Percentiles rank a stretch among this genome's conserved stretches.
phyloP scores from a whole-genome alignment of 1,139 yeast genomes.

The Protomyces arabidopsidicola region DNA sequence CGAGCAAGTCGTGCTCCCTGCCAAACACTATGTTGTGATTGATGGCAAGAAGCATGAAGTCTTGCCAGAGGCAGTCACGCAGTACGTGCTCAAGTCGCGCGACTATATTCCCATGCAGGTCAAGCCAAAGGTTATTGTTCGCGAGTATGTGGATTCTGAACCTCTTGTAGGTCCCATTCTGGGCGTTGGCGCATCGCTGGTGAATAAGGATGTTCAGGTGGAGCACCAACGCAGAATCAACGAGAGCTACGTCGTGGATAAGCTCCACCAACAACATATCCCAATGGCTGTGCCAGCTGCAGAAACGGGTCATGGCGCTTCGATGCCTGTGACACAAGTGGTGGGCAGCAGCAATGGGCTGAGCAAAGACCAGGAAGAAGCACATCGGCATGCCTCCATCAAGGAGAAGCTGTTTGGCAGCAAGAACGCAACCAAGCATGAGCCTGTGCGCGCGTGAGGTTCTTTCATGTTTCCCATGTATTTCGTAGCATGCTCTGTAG shows the following conservation, averaged over 20 bases:
- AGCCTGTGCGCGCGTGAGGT: neutral
- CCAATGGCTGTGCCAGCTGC: neutral
- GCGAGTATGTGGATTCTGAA: constrained; percentile 17
- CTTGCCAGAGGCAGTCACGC: constrained; percentile 17
- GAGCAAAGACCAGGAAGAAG: neutral
- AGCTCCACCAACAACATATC: neutral
- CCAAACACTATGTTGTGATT: constrained; percentile 22
- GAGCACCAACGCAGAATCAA: constrained; percentile 23
- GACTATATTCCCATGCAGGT: constrained; percentile 20
- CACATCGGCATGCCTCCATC: neutral
- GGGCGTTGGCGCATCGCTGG: constrained; percentile 21
- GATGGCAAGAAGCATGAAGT: constrained; percentile 24
- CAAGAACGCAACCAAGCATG: neutral
- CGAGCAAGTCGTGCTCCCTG: constrained; percentile 17
- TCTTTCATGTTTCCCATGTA: neutral
- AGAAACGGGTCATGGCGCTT: neutral
- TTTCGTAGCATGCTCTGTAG: too few species aligned
- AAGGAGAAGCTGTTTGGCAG: neutral
- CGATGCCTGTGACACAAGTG: neutral
- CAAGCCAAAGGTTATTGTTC: constrained; percentile 16
- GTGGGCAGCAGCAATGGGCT: neutral
- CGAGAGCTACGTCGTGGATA: constrained; percentile 2
- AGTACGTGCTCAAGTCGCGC: constrained; percentile 17
- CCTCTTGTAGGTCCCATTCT: constrained; percentile 19
- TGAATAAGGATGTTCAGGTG: constrained; percentile 15